phyloP scores from a whole-genome alignment of 1,284 basidiomycete genomes.

The Hypsizygus ulmarius region DNA sequence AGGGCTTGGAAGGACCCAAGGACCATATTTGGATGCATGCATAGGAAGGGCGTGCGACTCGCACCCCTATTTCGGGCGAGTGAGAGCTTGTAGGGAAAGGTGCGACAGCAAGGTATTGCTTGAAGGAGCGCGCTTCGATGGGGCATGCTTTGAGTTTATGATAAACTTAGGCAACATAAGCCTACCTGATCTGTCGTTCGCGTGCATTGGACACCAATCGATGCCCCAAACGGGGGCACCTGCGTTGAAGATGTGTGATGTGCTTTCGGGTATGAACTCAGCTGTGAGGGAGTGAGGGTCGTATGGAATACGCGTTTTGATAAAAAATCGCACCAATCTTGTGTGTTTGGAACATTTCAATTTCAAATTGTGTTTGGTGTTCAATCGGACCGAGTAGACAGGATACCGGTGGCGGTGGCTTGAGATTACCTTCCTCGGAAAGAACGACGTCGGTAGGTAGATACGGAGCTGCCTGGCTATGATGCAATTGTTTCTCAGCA shows the following conservation, averaged over 20 bases:
- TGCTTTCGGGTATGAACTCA: constrained; percentile 46
- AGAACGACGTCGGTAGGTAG: constrained; percentile 50
- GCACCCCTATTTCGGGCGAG: constrained; percentile 58
- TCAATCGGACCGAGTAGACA: constrained; percentile 64
- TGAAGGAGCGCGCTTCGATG: constrained; percentile 47
- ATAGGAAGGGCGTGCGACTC: constrained; percentile 45
- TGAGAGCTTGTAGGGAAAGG: constrained; percentile 64
- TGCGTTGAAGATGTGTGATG: constrained; percentile 71
- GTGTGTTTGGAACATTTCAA: constrained; percentile 54
- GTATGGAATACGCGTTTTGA: constrained; percentile 3
- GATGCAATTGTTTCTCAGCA: constrained; percentile 5
- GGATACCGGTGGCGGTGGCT: constrained; percentile 49
- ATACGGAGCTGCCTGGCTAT: constrained; percentile 55
- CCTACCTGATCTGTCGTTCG: constrained; percentile 56
- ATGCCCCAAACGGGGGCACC: constrained; percentile 85
- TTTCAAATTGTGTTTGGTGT: constrained; percentile 45
- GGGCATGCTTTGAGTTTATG: constrained; percentile 1
- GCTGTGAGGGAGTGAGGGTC: constrained; percentile 29
- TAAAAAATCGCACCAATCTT: constrained; percentile 46
- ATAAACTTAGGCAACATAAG: constrained; percentile 2
- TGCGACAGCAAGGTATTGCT: constrained; percentile 81
- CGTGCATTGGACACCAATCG: constrained; percentile 86
- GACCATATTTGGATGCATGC: constrained; percentile 77
- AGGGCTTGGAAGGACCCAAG: constrained; percentile 29
- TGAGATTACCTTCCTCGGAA: constrained; percentile 46